Base-by-base conservation (phyloP, 352 stramenopile species). In the Phytophthora sp. region DNA sequence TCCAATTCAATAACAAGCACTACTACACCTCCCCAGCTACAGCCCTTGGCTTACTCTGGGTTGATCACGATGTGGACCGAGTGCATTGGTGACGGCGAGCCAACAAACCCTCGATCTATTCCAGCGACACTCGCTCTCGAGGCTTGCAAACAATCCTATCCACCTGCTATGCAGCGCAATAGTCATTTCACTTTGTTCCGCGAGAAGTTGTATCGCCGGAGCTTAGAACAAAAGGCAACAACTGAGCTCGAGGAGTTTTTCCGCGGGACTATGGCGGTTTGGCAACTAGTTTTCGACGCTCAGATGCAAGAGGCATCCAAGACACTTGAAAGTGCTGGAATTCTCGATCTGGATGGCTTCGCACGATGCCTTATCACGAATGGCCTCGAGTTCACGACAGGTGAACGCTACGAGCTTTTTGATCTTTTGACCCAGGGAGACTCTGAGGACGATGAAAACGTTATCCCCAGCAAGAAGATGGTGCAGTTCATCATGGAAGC, bases 11-110 rank as follows among this genome's bases (percentile, higher is more conserved):
- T 68, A 11, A 39, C 45, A 0, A 54, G 21, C 15, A 23, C 18
- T 21, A 30, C 46, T 17, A 49, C 37, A 31, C 28, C 53, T 23
- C 26, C 50, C 12, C 35, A 55, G 23, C 37, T 60, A n/a, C 50
- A 68, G 30, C 17, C 62, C 11, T 34, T 87, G 1, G 61, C 78
- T 1, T 88, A 83, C 26, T 72, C 69, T 6, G 43, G 71, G 1
- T 65, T 88, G 6, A 74, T 90, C 20, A 60, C 72, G 0, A 46
- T 77, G 43, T 92, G 80, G 78, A 87, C 67, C 3, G 82, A 89
- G 34, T 81, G 62, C 26, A 88, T 92, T 51, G 80, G 82, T n/a
- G 82, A 91, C n/a, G 80, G 76, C 0, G 80, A 92, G 26, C 54
- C 57, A 4, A 23, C 44, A 1, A 51, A 54, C 18, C 17, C 43